phyloP scores from a whole-genome alignment of 75 land plant species.

The Pinus tabuliformis region DNA sequence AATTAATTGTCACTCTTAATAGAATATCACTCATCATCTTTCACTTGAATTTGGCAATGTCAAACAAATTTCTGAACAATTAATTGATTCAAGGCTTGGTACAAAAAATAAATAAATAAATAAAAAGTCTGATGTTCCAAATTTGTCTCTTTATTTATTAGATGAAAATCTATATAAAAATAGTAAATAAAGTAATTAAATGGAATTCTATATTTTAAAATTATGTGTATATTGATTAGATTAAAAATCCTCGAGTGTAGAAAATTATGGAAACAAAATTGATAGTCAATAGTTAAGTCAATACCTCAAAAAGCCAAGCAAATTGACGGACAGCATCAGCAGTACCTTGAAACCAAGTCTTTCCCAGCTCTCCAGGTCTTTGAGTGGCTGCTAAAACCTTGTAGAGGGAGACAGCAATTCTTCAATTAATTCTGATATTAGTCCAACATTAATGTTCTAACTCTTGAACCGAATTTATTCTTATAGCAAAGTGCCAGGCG shows the following conservation, averaged over 20 bases:
- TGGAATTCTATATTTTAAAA: background rate
- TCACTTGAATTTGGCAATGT: background rate
- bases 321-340: constrained; percentile 88
- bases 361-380: constrained; percentile 69
- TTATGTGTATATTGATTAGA: background rate
- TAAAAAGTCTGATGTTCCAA: background rate
- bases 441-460: constrained; percentile 3
- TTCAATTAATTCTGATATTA: background rate
- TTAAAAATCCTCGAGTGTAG: background rate
- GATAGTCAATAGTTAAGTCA: background rate
- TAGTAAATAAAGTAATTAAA: background rate
- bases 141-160: background rate
- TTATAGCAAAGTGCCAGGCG: background rate
- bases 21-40: background rate
- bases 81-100: background rate
- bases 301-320: constrained; percentile 75
- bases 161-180: background rate
- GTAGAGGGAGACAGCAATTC: background rate
- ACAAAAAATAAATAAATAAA: background rate
- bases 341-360: constrained; percentile 82
- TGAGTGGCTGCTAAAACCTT: constrained; percentile 84
- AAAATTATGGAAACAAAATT: background rate
- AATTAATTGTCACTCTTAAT: background rate
- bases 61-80: background rate
- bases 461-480: background rate